These are phyloP conservation scores for Solanum corneliomulleri DNA, from an alignment of 257 asterid genomes.

Conservation along the genomic window DNA sequence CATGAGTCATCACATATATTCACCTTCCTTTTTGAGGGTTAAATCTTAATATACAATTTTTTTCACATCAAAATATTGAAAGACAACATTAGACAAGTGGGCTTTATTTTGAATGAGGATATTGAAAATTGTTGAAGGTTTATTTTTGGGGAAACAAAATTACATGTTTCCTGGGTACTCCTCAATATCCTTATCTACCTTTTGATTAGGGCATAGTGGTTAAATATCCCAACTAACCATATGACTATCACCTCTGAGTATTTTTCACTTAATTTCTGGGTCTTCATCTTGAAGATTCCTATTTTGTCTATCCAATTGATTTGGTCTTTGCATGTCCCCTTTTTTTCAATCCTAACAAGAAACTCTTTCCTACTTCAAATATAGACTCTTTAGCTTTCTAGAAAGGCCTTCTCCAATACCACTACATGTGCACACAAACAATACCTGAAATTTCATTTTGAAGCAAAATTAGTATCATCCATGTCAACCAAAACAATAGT, in stretches of 20 bases:
- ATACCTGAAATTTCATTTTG: not conserved
- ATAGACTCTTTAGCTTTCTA: not conserved
- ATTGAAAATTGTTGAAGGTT: not conserved
- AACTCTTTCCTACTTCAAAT: not conserved
- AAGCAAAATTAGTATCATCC: not conserved
- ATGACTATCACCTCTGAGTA: not conserved
- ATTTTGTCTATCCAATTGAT: not conserved
- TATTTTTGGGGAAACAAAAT: not conserved
- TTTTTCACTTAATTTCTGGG: not conserved
- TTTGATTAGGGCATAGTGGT: slow-evolving; percentile 4
- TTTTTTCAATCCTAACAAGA: not conserved
- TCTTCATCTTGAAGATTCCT: not conserved
- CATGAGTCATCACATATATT: not conserved
- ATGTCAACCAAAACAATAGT: not conserved
- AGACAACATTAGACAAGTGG: not conserved
- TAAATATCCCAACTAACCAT: slow-evolving; percentile 21
- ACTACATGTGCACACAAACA: not conserved
- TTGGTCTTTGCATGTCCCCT: not conserved
- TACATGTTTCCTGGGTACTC: not conserved
- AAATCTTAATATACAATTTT: not conserved
- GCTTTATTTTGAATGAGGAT: not conserved
- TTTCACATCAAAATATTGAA: not conserved
- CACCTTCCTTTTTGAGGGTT: too few relatives aligned
- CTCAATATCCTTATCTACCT: not conserved
- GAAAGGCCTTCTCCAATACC: not conserved